Percentiles rank a stretch among this genome's conserved stretches.
Conservation (phyloP, 768 basidiomycete genomes). For the Nevesoporus exiguus region DNA sequence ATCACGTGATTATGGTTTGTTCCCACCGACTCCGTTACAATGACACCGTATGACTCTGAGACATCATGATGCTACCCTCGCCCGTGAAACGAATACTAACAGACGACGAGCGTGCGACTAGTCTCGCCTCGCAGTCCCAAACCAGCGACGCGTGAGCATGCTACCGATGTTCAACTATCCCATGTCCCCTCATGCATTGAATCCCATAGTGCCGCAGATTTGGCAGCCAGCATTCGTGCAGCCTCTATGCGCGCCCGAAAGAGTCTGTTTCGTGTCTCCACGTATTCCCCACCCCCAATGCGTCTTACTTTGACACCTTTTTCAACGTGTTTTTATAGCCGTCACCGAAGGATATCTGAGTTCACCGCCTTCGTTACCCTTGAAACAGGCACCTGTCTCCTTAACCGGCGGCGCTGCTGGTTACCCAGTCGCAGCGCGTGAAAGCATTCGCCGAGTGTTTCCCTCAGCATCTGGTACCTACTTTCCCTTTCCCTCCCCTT, state of each 20-base stretch:
- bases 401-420: constrained; percentile 15
- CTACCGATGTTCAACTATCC: background rate
- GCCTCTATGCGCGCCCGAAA: constrained; percentile 58
- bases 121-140: constrained; percentile 23
- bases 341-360: constrained; percentile 62
- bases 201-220: constrained; percentile 41
- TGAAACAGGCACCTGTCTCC: constrained; percentile 28
- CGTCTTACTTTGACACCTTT: constrained; percentile 26
- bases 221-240: constrained; percentile 52
- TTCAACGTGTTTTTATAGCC: constrained; percentile 36
- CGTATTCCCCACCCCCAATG: constrained; percentile 22
- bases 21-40: background rate
- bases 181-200: background rate
- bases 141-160: constrained; percentile 23
- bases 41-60: background rate
- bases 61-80: constrained; percentile 15
- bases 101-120: constrained; percentile 28
- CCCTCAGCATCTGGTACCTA: constrained; percentile 34
- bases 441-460: constrained; percentile 51
- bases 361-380: constrained; percentile 34
- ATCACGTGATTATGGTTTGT: constrained; percentile 6
- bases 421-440: constrained; percentile 55
- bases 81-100: constrained; percentile 37
- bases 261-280: constrained; percentile 40
- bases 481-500: constrained; percentile 31